Base-by-base conservation (phyloP, 768 basidiomycete genomes). In the Termitomyces sp. region DNA sequence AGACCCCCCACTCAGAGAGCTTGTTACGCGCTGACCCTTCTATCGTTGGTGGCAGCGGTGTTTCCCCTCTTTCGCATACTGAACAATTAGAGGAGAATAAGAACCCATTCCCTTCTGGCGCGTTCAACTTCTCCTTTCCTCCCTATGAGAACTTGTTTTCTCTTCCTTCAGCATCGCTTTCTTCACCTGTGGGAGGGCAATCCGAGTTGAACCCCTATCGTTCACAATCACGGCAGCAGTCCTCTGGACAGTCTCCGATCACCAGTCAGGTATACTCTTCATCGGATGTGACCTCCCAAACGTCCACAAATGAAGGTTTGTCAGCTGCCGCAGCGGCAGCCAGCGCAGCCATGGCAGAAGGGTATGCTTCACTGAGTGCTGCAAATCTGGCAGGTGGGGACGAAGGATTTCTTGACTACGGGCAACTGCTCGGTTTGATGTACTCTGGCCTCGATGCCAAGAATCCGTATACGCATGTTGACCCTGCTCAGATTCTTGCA, bases 401-500 rank as follows among this genome's bases (percentile, higher is more conserved):
- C 46, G 85, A 86, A 46, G 65, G 74, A 25, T 64, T 72, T 12
- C 68, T 88, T 43, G 83, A 87, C 61, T 90, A 85, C 63, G 76
- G 78, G 60, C 83, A 84, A 59, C 70, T 91, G 52, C 81, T 91
- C 71, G 79, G 82, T 43, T 73, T 89, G 62, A 80, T 83, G 59
- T 89, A 85, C 67, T 72, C 84, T 27, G 72, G 75, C 56, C 68
- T 83, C 56, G 82, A 85, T 59, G 67, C 58, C 23, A 58, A 54
- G 54, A 77, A 79, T 45, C 80, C 82, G 7, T 89, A 81, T 71
- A 90, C 89, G 35, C 87, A 89, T 70, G 89, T 98, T 57, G 92
- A 98, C 73, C 95, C 95, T 8, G 88, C 89, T n/a, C 92, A 96
- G 72, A 89, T 96, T 81, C 67, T 79, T 46, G 64, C 71, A 50